Conservation (phyloP, 805 yeast species). For the Saccharomycopsis selenospora region DNA sequence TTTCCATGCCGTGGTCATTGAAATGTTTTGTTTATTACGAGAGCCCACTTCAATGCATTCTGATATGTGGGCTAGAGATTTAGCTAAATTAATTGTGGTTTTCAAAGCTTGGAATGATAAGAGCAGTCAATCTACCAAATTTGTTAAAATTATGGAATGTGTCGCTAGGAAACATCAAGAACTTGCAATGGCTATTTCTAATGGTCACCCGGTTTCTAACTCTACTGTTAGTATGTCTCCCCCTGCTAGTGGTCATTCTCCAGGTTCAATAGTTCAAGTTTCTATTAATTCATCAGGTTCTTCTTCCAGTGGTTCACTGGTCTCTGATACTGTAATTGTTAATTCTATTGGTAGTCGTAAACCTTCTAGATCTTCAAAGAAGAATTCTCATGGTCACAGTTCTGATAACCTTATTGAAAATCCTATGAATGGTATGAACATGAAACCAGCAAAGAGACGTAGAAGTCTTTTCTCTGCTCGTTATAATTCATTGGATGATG, state of each 20-base stretch:
- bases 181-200: background rate
- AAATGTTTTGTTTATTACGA: conserved; percentile 45
- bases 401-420: background rate
- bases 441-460: background rate
- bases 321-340: background rate
- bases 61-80: conserved; percentile 30
- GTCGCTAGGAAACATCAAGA: conserved; percentile 4
- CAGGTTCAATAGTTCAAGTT: background rate
- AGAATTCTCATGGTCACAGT: too few species aligned
- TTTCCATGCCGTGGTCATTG: conserved; percentile 56
- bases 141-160: conserved; percentile 14
- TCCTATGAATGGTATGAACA: background rate
- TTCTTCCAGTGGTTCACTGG: background rate
- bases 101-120: background rate
- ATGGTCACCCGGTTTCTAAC: background rate
- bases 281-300: background rate
- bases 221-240: too few species aligned
- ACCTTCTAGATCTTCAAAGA: too few species aligned
- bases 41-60: conserved; percentile 43
- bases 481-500: background rate
- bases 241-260: too few species aligned
- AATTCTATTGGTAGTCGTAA: too few species aligned
- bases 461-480: background rate
- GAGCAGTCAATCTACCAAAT: conserved; percentile 8
- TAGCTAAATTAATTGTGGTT: conserved; percentile 16